A percentile compares a stretch with the other conserved stretches of the same genome.
These are phyloP conservation scores for Sphaerulina populicola DNA, from an alignment of 2,329 filamentous ascomycete genomes.

Conservation along the genomic window DNA sequence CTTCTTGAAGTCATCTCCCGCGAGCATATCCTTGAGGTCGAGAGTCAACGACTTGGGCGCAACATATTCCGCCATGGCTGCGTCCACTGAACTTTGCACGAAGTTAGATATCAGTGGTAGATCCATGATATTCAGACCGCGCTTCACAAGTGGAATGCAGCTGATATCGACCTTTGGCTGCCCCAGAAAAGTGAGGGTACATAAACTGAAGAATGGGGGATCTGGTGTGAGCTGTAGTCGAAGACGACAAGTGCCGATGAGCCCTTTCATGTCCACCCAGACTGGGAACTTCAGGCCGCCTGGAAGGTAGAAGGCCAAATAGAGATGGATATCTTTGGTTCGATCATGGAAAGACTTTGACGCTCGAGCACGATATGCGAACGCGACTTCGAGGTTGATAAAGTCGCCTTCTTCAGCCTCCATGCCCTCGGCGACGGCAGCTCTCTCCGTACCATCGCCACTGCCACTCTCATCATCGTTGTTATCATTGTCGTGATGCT, in stretches of 20 bases:
- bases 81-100: slow-evolving; percentile 65
- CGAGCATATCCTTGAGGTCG: slow-evolving; percentile 67
- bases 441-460: slow-evolving; percentile 23
- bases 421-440: slow-evolving; percentile 51
- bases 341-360: slow-evolving; percentile 51
- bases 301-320: slow-evolving; percentile 57
- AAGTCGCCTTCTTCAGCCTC: slow-evolving; percentile 71
- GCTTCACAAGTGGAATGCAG: slow-evolving; percentile 61
- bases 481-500: slow-evolving; percentile 19
- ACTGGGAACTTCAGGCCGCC: slow-evolving; percentile 51
- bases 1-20: slow-evolving; percentile 72
- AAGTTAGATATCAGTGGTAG: slow-evolving; percentile 66
- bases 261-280: slow-evolving; percentile 66
- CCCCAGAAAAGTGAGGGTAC: slow-evolving; percentile 64
- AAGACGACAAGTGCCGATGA: slow-evolving; percentile 61
- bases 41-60: slow-evolving; percentile 67
- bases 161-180: slow-evolving; percentile 65
- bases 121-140: slow-evolving; percentile 65
- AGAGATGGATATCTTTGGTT: slow-evolving; percentile 64
- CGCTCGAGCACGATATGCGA: slow-evolving; percentile 61
- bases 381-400: slow-evolving; percentile 66
- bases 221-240: slow-evolving; percentile 66
- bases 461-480: slow-evolving; percentile 32
- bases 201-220: slow-evolving; percentile 67
- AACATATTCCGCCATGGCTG: slow-evolving; percentile 66